Evolutionary conservation across 2,329 filamentous ascomycete species (phyloP).

Genomic region (Epichloe uncinata): DNA sequence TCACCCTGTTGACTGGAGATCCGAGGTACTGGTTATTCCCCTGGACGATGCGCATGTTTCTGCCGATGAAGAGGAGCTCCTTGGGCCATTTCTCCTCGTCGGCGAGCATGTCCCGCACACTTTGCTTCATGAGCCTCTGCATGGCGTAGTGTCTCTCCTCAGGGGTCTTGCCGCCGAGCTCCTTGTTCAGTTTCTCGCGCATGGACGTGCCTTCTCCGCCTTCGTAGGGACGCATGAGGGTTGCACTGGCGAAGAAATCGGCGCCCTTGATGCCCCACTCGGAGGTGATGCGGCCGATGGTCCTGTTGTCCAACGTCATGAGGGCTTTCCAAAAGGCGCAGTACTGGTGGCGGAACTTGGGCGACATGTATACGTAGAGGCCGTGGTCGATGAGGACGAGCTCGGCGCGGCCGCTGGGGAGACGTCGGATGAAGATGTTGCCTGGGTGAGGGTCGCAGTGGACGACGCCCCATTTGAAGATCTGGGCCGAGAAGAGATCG

Average conservation of each 20-base stretch:
- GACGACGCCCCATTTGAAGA: constrained; percentile 92
- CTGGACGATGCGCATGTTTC: constrained; percentile 87
- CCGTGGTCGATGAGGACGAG: constrained; percentile 95
- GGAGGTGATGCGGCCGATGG: constrained; percentile 56
- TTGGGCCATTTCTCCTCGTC: constrained; percentile 84
- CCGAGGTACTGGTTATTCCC: constrained; percentile 87
- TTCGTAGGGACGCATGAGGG: constrained; percentile 78
- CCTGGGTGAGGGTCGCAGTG: constrained; percentile 96
- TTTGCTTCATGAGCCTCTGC: constrained; percentile 72
- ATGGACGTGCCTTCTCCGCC: constrained; percentile 59
- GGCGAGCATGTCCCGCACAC: constrained; percentile 53
- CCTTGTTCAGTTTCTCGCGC: constrained; percentile 50
- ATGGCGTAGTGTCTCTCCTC: constrained; percentile 77
- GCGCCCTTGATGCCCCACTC: constrained; percentile 81
- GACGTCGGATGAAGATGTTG: constrained; percentile 88
- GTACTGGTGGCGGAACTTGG: constrained; percentile 75
- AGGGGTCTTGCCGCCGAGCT: constrained; percentile 39
- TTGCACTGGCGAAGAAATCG: constrained; percentile 85
- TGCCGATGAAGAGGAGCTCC: constrained; percentile 82
- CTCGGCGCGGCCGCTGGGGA: constrained; percentile 70
- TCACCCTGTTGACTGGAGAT: constrained; percentile 80
- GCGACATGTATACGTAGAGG: constrained; percentile 83
- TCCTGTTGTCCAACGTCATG: constrained; percentile 82
- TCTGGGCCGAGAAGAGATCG: constrained; percentile 91
- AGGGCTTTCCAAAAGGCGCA: constrained; percentile 86